Evolutionary conservation across 225 moss, liverwort and hornwort genomes (phyloP).

Genomic region (Pseudisothecium myosuroides): DNA sequence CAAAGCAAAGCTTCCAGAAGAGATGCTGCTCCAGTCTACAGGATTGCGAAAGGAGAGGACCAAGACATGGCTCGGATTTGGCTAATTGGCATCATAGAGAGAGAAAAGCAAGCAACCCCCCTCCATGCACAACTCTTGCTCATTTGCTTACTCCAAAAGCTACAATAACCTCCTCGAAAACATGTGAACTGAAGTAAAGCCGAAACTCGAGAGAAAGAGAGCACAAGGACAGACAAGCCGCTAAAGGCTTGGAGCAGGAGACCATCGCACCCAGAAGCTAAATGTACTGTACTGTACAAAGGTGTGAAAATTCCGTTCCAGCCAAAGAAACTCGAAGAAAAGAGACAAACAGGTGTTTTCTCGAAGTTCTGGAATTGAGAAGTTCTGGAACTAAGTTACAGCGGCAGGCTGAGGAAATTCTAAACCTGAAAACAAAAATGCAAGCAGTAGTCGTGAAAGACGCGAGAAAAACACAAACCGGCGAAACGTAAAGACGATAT

Average conservation of each 20-base stretch:
- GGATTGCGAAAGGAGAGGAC: background rate
- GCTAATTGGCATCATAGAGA: conserved; percentile 48
- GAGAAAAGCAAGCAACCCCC: background rate
- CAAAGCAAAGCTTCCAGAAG: conserved; percentile 12
- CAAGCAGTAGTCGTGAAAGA: background rate
- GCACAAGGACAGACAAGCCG: background rate
- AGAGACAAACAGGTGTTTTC: too few relatives aligned
- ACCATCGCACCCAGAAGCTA: background rate
- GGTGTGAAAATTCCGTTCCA: too few relatives aligned
- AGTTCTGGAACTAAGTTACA: background rate
- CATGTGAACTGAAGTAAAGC: background rate
- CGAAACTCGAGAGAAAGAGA: background rate
- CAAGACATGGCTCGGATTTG: conserved; percentile 36
- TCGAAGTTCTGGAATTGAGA: too few relatives aligned
- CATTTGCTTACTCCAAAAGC: background rate
- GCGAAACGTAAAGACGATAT: background rate
- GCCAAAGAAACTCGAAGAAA: background rate
- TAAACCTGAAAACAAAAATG: background rate
- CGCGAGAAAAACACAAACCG: background rate
- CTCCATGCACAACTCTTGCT: conserved; percentile 19
- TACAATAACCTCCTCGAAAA: background rate
- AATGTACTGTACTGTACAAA: background rate
- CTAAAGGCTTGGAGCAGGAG: background rate
- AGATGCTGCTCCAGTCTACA: background rate
- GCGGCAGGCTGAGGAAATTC: background rate